phyloP scores from a whole-genome alignment of 345 rosid species.

The Cardamine resedifolia region DNA sequence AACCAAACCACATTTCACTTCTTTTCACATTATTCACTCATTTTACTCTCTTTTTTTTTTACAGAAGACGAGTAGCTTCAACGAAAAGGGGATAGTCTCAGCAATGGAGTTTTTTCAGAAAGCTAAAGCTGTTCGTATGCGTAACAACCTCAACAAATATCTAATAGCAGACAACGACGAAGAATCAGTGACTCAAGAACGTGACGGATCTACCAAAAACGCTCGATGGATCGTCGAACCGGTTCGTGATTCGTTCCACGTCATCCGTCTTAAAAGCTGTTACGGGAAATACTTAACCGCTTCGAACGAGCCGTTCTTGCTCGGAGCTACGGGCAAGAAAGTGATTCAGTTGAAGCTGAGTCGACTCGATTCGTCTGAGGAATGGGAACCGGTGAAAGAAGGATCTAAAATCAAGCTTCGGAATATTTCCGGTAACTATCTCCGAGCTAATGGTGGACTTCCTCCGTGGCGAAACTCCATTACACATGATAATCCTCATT shows the following conservation, averaged over 20 bases:
- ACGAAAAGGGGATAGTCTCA: conserved; percentile 14
- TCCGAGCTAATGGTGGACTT: conserved; percentile 69
- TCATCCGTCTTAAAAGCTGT: conserved; percentile 68
- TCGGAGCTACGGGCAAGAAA: conserved; percentile 78
- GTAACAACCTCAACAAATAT: conserved; percentile 79
- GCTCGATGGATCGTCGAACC: conserved; percentile 75
- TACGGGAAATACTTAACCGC: conserved; percentile 82
- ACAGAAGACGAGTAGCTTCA: conserved; percentile 28
- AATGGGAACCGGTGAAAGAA: conserved; percentile 81
- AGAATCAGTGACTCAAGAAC: conserved; percentile 59
- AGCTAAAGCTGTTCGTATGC: conserved; percentile 69
- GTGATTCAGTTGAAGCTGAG: conserved; percentile 55
- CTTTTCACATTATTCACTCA: background rate
- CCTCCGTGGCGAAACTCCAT: conserved; percentile 85
- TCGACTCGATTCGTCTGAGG: conserved; percentile 56
- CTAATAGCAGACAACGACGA: conserved; percentile 72
- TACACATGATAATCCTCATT: conserved; percentile 68
- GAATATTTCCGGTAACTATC: conserved; percentile 57
- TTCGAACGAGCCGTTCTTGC: conserved; percentile 67
- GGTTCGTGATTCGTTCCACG: conserved; percentile 46
- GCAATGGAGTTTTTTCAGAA: conserved; percentile 81
- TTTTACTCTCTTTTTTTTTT: no score
- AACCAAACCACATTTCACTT: background rate
- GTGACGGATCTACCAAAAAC: conserved; percentile 58
- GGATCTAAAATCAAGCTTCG: conserved; percentile 53